These are phyloP conservation scores for Ilex aquifolium DNA, from an alignment of 257 asterid species.

Conservation along the genomic window DNA sequence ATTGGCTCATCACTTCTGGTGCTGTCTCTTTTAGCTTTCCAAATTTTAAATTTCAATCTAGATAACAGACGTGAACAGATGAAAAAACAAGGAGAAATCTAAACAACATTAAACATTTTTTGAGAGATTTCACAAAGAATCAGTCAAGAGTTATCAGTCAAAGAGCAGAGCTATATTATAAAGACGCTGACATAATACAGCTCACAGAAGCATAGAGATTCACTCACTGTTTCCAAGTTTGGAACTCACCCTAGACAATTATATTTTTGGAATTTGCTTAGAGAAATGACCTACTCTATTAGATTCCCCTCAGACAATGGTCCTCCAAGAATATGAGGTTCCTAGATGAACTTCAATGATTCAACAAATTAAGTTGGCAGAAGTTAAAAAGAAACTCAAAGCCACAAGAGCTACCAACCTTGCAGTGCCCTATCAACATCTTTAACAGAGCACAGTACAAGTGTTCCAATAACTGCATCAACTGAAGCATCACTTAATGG, in stretches of 20 bases:
- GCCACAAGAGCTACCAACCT: slow-evolving; percentile 32
- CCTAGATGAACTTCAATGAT: neutral
- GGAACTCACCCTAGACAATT: neutral
- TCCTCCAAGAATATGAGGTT: neutral
- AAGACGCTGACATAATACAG: neutral
- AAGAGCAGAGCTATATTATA: too few species aligned
- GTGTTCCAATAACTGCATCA: slow-evolving; percentile 87
- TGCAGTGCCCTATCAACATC: slow-evolving; percentile 62
- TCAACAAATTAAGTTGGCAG: neutral
- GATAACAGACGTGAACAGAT: too few species aligned
- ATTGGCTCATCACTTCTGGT: neutral
- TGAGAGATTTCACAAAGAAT: too few species aligned
- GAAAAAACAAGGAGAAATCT: too few species aligned
- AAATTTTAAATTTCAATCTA: too few species aligned
- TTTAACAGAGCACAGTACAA: slow-evolving; percentile 81
- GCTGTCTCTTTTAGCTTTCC: too few species aligned
- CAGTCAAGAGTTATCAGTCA: too few species aligned
- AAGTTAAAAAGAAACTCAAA: neutral
- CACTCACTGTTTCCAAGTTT: neutral
- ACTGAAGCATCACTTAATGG: slow-evolving; percentile 76
- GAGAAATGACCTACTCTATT: too few species aligned
- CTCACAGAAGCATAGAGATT: neutral
- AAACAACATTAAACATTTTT: too few species aligned
- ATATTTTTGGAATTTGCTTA: too few species aligned
- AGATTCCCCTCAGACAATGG: neutral